Percentiles rank a stretch among this genome's conserved stretches.
Conservation (phyloP, 768 basidiomycete genomes). For the Mycena galopus region DNA sequence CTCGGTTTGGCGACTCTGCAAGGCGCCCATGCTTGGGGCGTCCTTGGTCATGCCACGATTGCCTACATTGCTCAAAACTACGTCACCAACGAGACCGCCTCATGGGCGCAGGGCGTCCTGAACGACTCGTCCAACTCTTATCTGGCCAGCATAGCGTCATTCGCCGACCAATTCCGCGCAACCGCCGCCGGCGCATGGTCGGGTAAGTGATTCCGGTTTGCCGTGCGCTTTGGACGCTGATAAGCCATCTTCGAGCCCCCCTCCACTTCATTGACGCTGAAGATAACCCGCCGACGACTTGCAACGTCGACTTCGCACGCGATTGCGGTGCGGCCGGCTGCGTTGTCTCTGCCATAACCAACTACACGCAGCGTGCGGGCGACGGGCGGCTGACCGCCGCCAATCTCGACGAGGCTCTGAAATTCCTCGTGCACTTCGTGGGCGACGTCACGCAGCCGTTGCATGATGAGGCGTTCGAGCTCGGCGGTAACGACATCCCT, state of each 20-base stretch:
- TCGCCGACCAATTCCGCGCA: slow-evolving; percentile 20
- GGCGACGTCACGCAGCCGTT: slow-evolving; percentile 49
- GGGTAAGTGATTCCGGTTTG: not conserved
- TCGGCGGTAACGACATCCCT: slow-evolving; percentile 44
- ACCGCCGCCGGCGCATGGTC: slow-evolving; percentile 33
- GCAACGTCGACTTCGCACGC: slow-evolving; percentile 49
- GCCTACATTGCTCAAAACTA: slow-evolving; percentile 38
- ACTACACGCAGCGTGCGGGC: slow-evolving; percentile 52
- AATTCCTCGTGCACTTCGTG: slow-evolving; percentile 49
- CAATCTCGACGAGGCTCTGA: slow-evolving; percentile 50
- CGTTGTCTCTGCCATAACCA: slow-evolving; percentile 52
- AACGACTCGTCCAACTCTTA: slow-evolving; percentile 30
- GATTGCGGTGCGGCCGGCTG: slow-evolving; percentile 45
- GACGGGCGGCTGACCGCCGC: slow-evolving; percentile 44
- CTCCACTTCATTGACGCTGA: slow-evolving; percentile 55
- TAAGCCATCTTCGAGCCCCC: slow-evolving; percentile 44
- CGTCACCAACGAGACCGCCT: slow-evolving; percentile 42
- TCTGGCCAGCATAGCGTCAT: slow-evolving; percentile 47
- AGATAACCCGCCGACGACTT: slow-evolving; percentile 45
- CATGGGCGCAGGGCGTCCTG: slow-evolving; percentile 37
- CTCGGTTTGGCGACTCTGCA: slow-evolving; percentile 19
- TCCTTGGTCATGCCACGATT: slow-evolving; percentile 42
- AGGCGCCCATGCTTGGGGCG: slow-evolving; percentile 39
- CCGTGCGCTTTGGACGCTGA: slow-evolving; percentile 28
- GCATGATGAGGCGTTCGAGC: slow-evolving; percentile 43